Conservation (phyloP, 768 basidiomycete species). For the Psilocybe sp. region DNA sequence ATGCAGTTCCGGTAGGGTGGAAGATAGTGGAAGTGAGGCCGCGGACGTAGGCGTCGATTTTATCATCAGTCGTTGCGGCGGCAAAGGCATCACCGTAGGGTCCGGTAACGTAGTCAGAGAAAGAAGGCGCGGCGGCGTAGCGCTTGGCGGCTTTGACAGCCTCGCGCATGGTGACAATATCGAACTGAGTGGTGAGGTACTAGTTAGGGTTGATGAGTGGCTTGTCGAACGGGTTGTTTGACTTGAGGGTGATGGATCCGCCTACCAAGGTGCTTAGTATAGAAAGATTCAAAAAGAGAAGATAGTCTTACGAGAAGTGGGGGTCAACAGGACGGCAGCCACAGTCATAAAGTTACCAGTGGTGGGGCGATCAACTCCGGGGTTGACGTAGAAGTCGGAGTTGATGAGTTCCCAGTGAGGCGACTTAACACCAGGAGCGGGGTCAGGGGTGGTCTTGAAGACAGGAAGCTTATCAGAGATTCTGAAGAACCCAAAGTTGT, state of each 20-base stretch:
- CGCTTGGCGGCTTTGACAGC: slow-evolving; percentile 16
- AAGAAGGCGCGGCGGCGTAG: slow-evolving; percentile 23
- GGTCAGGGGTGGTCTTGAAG: slow-evolving; percentile 14
- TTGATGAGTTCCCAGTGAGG: slow-evolving; percentile 28
- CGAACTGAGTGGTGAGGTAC: slow-evolving; percentile 30
- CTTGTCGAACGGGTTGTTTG: slow-evolving; percentile 42
- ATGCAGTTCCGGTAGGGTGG: slow-evolving; percentile 33
- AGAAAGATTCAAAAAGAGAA: neutral
- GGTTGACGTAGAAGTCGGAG: slow-evolving; percentile 20
- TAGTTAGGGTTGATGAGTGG: slow-evolving; percentile 48
- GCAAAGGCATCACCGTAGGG: slow-evolving; percentile 12
- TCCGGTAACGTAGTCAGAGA: slow-evolving; percentile 23
- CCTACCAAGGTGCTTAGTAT: slow-evolving; percentile 17
- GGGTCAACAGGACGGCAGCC: slow-evolving; percentile 23
- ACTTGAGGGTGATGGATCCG: slow-evolving; percentile 36
- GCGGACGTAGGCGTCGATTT: slow-evolving; percentile 22
- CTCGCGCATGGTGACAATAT: slow-evolving; percentile 24
- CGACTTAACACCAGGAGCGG: slow-evolving; percentile 12
- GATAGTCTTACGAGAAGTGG: slow-evolving; percentile 28
- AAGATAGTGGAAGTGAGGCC: slow-evolving; percentile 17
- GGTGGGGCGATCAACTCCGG: slow-evolving; percentile 13
- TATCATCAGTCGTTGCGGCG: slow-evolving; percentile 19
- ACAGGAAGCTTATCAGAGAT: slow-evolving; percentile 20
- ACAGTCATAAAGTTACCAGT: slow-evolving; percentile 31
- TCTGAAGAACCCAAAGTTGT: slow-evolving; percentile 28